Conservation (phyloP, 108 stramenopile genomes). For the Skeletonema tropicum region DNA sequence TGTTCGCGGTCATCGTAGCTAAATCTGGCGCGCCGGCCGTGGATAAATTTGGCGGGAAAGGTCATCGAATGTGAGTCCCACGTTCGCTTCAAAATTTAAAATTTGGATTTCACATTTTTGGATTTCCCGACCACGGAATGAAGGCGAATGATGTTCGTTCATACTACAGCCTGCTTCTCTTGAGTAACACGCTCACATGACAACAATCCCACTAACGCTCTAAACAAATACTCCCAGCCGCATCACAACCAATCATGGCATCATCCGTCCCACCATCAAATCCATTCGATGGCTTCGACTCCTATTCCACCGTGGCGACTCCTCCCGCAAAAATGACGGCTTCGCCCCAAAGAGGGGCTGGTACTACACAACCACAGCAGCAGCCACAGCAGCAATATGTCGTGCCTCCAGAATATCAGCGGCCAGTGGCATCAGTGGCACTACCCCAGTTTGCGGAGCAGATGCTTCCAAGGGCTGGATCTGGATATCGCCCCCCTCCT, state of each 20-base stretch:
- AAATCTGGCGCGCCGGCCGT: too few relatives aligned
- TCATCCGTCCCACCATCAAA: conserved; percentile 27
- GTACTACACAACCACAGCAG: conserved; percentile 14
- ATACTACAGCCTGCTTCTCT: too few relatives aligned
- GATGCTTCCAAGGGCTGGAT: neutral
- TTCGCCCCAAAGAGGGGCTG: neutral
- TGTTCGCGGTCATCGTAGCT: too few relatives aligned
- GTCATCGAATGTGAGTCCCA: too few relatives aligned
- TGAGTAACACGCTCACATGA: too few relatives aligned
- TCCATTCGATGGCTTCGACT: conserved; percentile 51
- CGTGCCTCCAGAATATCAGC: neutral
- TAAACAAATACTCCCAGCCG: neutral
- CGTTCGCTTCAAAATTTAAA: too few relatives aligned
- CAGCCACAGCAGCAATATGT: neutral
- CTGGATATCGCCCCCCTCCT: neutral
- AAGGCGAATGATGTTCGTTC: too few relatives aligned
- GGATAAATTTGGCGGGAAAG: too few relatives aligned
- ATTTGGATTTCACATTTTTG: too few relatives aligned
- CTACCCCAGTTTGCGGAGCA: neutral
- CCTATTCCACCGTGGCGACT: conserved; percentile 31
- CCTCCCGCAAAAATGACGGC: conserved; percentile 8
- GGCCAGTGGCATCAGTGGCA: neutral
- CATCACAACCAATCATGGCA: neutral
- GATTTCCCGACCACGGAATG: too few relatives aligned
- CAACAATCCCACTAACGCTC: too few relatives aligned